Base-by-base conservation (phyloP, 352 stramenopile genomes). In the Phytophthora cactorum region DNA sequence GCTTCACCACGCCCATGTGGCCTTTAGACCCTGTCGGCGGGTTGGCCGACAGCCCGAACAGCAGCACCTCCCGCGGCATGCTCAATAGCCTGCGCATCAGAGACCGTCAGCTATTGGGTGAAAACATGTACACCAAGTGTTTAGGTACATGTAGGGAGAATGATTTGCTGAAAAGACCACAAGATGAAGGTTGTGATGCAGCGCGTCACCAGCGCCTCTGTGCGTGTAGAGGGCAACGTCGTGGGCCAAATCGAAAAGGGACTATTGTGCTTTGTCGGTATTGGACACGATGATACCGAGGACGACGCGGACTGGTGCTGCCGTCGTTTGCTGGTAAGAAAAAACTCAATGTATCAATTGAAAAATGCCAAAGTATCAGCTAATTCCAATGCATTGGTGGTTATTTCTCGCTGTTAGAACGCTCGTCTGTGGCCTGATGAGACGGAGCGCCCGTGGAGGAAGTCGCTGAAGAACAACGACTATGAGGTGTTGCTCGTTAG, bases 11-110 rank as follows among this genome's bases (percentile, higher is more conserved):
- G 32, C 90, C 90, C 82, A 92, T 89, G 82, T 97, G 90, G 22
- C 88, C 90, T 34, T 66, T 55, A 56, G 70, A 50, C 9, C 82
- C 87, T 38, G 81, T 93, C 9, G 87, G 86, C 27, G 90, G 90
- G 75, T 97, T 96, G 4, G 86, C 90, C 41, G 90, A 97, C 61
- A 81, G 86, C 54, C 90, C 90, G 52, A 92, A 97, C 9, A 97
- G 74, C 59, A 97, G 71, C 59, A 97, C 84, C 38, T 86, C 67
- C 14, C 66, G 68, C 38, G 60, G 38, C 45, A 39, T 70, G 9
- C 12, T 15, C 4, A 61, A 15, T 17, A 46, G 39, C 15, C 36
- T 3, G 27, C 57, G 32, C 59, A 63, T 70, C 3, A 11, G 2
- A n/a, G 14, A 22, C 1, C 1, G 29, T 46, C 17, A 12, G 0